Percentiles rank a stretch among this genome's conserved stretches.
These are phyloP conservation scores for Pseudocercospora musae DNA, from an alignment of 2,329 filamentous ascomycete genomes.

Conservation along the genomic window DNA sequence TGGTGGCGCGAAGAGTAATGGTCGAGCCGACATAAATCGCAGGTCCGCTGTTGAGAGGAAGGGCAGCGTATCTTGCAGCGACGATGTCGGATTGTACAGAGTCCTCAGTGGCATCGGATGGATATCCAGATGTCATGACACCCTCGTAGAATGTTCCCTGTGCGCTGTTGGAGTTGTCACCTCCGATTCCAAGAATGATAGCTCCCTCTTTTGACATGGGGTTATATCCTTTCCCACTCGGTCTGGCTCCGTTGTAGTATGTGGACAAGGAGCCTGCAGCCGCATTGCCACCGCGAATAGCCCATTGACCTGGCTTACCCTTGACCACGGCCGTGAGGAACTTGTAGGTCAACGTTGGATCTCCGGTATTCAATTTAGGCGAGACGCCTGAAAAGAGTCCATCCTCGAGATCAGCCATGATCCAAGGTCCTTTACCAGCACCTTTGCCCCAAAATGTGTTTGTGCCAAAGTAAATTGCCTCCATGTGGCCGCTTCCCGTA, in stretches of 20 bases:
- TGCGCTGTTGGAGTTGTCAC: slow-evolving; percentile 59
- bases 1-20: slow-evolving; percentile 56
- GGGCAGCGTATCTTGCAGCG: slow-evolving; percentile 54
- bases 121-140: slow-evolving; percentile 62
- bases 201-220: slow-evolving; percentile 63
- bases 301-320: slow-evolving; percentile 56
- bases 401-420: slow-evolving; percentile 69
- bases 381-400: slow-evolving; percentile 58
- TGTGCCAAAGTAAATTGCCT: slow-evolving; percentile 63
- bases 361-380: slow-evolving; percentile 47
- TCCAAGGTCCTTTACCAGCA: slow-evolving; percentile 59
- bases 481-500: slow-evolving; percentile 64
- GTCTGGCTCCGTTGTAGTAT: slow-evolving; percentile 57
- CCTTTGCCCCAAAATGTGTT: slow-evolving; percentile 56
- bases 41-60: slow-evolving; percentile 49
- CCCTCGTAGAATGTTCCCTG: slow-evolving; percentile 58
- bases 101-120: slow-evolving; percentile 58
- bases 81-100: slow-evolving; percentile 53
- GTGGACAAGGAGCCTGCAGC: slow-evolving; percentile 55
- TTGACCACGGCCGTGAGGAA: slow-evolving; percentile 60
- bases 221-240: slow-evolving; percentile 53
- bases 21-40: slow-evolving; percentile 49
- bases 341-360: slow-evolving; percentile 53
- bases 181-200: slow-evolving; percentile 68
- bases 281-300: slow-evolving; percentile 57